phyloP scores from a whole-genome alignment of 2,329 filamentous ascomycete genomes.

The Microcyclospora pomicola region DNA sequence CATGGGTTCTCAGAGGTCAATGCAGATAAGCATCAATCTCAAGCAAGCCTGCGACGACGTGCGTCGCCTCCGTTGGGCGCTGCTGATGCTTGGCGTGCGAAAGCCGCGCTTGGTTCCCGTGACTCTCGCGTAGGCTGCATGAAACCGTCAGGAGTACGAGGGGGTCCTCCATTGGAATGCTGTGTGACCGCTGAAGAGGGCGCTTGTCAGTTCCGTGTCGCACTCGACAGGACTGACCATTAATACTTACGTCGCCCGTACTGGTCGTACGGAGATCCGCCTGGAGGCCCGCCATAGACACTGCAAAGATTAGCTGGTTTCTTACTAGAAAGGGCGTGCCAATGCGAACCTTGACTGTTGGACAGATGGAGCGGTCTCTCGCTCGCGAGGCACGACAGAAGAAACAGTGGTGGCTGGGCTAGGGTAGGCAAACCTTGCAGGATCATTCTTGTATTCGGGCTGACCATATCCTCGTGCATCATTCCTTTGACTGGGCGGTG shows the following conservation, averaged over 20 bases:
- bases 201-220: too few species aligned
- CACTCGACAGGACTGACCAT: slow-evolving; percentile 2
- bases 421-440: slow-evolving; percentile 21
- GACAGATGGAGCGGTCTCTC: slow-evolving; percentile 16
- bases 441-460: slow-evolving; percentile 18
- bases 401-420: slow-evolving; percentile 21
- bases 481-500: slow-evolving; percentile 5
- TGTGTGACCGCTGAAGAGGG: too few species aligned
- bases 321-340: slow-evolving; percentile 2
- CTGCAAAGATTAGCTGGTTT: slow-evolving; percentile 16
- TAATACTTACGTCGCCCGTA: slow-evolving; percentile 23
- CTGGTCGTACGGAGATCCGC: slow-evolving; percentile 14
- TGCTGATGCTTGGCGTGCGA: too few species aligned
- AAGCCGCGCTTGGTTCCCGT: too few species aligned
- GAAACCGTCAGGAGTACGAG: too few species aligned
- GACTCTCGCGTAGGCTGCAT: too few species aligned
- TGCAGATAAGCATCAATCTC: too few species aligned
- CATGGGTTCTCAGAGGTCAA: too few species aligned
- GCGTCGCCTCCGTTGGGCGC: too few species aligned
- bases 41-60: too few species aligned
- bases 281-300: slow-evolving; percentile 14
- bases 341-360: slow-evolving; percentile 20
- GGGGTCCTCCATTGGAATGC: too few species aligned
- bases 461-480: slow-evolving; percentile 7
- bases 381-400: slow-evolving; percentile 15